Evolutionary conservation across 805 yeast genomes (phyloP).

Genomic region (Kazachstania viticola): DNA sequence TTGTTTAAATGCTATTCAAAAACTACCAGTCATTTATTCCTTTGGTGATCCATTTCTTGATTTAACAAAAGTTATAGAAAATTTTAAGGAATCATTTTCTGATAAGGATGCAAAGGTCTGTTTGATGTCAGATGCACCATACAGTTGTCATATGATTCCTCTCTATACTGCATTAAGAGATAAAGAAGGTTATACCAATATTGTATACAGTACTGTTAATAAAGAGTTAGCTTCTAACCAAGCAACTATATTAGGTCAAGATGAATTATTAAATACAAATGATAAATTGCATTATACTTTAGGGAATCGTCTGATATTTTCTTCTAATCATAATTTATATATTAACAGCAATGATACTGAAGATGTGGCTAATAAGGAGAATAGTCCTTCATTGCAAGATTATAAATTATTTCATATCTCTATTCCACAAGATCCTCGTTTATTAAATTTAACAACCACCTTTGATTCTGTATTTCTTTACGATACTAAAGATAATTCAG

Average conservation of each 20-base stretch:
- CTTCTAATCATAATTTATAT: constrained; percentile 20
- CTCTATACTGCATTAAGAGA: constrained; percentile 29
- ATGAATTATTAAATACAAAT: constrained; percentile 1
- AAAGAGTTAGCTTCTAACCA: constrained; percentile 16
- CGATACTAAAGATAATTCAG: constrained; percentile 30
- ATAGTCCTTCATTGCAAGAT: constrained; percentile 25
- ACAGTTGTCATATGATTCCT: constrained; percentile 34
- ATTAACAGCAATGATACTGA: not conserved
- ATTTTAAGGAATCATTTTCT: constrained; percentile 34
- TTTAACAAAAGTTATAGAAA: constrained; percentile 24
- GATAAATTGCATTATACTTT: constrained; percentile 15
- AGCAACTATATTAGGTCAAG: constrained; percentile 34
- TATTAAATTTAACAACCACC: constrained; percentile 62
- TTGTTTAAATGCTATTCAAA: constrained; percentile 69
- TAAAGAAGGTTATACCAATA: constrained; percentile 25
- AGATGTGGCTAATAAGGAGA: constrained; percentile 1
- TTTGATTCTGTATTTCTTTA: constrained; percentile 43
- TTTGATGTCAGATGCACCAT: constrained; percentile 68
- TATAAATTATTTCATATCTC: constrained; percentile 61
- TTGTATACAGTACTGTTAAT: constrained; percentile 34
- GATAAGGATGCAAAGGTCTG: constrained; percentile 36
- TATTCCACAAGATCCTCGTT: constrained; percentile 65
- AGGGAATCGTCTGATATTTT: constrained; percentile 22
- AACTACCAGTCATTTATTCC: constrained; percentile 65
- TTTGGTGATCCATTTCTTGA: constrained; percentile 61